Conservation (phyloP, 441 rosid genomes). For the Omphalea diandra region DNA sequence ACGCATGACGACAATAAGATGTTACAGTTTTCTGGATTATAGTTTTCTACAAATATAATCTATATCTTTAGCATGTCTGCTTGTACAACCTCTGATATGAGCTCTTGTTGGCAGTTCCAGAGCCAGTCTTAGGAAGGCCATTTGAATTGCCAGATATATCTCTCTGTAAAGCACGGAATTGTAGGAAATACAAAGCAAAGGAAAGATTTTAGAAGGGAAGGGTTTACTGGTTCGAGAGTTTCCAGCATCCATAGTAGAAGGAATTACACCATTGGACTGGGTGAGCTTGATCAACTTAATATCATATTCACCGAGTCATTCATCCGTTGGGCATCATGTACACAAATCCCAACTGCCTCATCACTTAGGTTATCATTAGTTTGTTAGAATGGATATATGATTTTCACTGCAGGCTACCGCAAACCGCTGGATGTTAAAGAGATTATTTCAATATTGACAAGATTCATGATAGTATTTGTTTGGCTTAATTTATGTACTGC, state of each 20-base stretch:
- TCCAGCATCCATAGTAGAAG: slow-evolving; percentile 58
- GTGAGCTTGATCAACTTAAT: slow-evolving; percentile 64
- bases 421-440: background rate
- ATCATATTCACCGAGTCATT: slow-evolving; percentile 56
- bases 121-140: slow-evolving; percentile 36
- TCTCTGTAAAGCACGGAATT: slow-evolving; percentile 21
- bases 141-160: slow-evolving; percentile 35
- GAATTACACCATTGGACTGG: slow-evolving; percentile 71
- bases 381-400: slow-evolving; percentile 40
- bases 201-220: slow-evolving; percentile 40
- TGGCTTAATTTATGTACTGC: background rate
- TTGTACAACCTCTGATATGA: background rate
- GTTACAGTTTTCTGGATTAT: too few relatives aligned
- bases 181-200: slow-evolving; percentile 31
- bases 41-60: background rate
- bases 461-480: background rate
- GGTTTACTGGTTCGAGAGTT: slow-evolving; percentile 35
- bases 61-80: background rate
- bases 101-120: slow-evolving; percentile 30
- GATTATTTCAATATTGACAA: slow-evolving; percentile 4
- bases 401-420: background rate
- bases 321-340: slow-evolving; percentile 87
- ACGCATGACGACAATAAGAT: too few relatives aligned
- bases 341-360: slow-evolving; percentile 62
- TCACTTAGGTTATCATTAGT: slow-evolving; percentile 72